Base-by-base conservation (phyloP, 2,329 filamentous ascomycete species). In the Colletotrichum sojae region DNA sequence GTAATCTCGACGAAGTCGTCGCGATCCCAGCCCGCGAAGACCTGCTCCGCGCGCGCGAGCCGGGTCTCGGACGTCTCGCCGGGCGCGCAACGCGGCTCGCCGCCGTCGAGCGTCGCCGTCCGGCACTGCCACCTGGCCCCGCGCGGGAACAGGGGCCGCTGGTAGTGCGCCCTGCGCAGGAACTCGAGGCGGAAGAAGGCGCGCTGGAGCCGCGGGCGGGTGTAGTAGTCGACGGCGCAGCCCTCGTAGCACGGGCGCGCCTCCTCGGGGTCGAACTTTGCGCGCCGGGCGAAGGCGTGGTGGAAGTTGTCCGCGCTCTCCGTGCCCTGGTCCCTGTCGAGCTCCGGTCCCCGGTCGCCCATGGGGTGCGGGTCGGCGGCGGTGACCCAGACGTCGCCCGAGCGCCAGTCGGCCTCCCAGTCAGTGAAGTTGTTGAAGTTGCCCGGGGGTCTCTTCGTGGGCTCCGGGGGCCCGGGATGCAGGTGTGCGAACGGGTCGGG, bases 101-200 rank as follows among this genome's bases (percentile, higher is more conserved):
- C 65, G 1, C 40, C 8, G 2, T 1, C 3, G 6, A 64, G 15
- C 8, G 60, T 58, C 6, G 20, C 25, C 6, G 46, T 40, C 15
- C 52, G 65, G 16, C 13, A 48, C 48, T 48, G 18, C 53, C 54
- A 68, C 3, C 6, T 18, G 0, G 67, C 67, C 12, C 67, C 67
- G 1, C 6, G 4, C 0, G 67, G 67, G 51, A 49, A 61, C 3
- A 69, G 40, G 10, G 67, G 67, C 1, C 56, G 55, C 6, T 39
- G 27, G 56, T 69, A 69, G 49, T 45, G 27, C 8, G 54, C 49
- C 6, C 67, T 6, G 1, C 67, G 48, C 22, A 69, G 16, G 43
- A 67, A 39, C 51, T 67, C 67, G 31, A 69, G 62, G 3, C 67
- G 67, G 55, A 69, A 69, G 55, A 67, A 56, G 31, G 67, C 67